phyloP scores from a whole-genome alignment of 1,139 yeast genomes.

The Candida sanyaensis region DNA sequence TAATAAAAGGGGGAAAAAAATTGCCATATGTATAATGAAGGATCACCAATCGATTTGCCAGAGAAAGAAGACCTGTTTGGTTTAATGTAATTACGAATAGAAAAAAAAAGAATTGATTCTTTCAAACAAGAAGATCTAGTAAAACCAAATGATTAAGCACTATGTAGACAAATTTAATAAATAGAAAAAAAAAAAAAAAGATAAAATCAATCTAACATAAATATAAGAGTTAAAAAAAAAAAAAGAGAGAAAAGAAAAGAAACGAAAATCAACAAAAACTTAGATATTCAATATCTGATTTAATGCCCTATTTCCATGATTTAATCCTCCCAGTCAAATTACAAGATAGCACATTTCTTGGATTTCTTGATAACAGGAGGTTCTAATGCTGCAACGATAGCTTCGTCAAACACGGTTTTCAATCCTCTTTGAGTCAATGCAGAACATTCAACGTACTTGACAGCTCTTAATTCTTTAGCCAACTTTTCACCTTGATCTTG shows the following conservation, averaged over 20 bases:
- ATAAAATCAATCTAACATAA: slow-evolving; percentile 1
- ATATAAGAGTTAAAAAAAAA: not conserved
- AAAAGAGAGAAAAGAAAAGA: no score
- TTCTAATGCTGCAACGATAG: slow-evolving; percentile 92
- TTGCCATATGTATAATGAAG: no score
- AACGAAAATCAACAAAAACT: not conserved
- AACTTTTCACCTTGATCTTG: slow-evolving; percentile 88
- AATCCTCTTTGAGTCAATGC: slow-evolving; percentile 97
- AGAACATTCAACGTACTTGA: slow-evolving; percentile 94
- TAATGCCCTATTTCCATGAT: slow-evolving; percentile 4
- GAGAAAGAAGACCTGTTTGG: not conserved
- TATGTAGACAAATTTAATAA: not conserved
- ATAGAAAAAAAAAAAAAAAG: not conserved
- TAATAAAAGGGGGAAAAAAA: no score
- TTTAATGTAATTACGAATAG: no score
- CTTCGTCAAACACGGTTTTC: slow-evolving; percentile 95
- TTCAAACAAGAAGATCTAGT: not conserved
- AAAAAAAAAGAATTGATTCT: not conserved
- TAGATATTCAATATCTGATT: slow-evolving; percentile 6
- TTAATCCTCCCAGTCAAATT: slow-evolving; percentile 2
- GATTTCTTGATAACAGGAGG: slow-evolving; percentile 86
- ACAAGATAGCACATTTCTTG: slow-evolving; percentile 77
- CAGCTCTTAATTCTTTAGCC: slow-evolving; percentile 92
- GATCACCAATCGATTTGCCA: no score
- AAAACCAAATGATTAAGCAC: not conserved